Conservation (phyloP, 208 protist species). For the Leptomonas seymouri region DNA sequence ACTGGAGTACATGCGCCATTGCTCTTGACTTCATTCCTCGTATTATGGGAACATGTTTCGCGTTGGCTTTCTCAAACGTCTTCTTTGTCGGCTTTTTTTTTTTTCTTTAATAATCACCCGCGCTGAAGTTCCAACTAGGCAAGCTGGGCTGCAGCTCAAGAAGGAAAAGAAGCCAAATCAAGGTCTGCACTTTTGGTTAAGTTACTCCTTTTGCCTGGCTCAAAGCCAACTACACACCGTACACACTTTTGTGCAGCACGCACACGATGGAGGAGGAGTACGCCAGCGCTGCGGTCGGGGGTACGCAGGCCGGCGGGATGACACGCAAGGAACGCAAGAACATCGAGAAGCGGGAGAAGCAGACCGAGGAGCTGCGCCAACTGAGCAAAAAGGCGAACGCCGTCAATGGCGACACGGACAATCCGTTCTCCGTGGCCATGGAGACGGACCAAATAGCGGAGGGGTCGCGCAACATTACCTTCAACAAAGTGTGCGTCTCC, state of each 20-base stretch:
- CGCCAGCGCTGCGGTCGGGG: slow-evolving; percentile 2
- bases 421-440: slow-evolving; percentile 82
- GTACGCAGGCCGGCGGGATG: slow-evolving; percentile 15
- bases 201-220: no score
- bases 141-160: no score
- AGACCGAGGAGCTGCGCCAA: slow-evolving; percentile 55
- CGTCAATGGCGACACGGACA: slow-evolving; percentile 71
- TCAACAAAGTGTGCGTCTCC: slow-evolving; percentile 86
- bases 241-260: neutral
- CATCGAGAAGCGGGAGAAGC: slow-evolving; percentile 62
- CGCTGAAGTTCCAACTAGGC: no score
- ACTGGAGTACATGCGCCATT: no score
- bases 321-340: slow-evolving; percentile 78
- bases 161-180: no score
- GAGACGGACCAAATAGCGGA: slow-evolving; percentile 59
- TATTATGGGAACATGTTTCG: no score
- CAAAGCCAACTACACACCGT: no score
- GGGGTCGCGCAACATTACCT: slow-evolving; percentile 83
- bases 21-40: no score
- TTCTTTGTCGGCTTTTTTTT: no score
- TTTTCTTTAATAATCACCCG: no score
- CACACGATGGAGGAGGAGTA: slow-evolving; percentile 13
- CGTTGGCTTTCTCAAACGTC: no score
- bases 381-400: slow-evolving; percentile 57
- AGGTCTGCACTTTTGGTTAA: no score